Conservation (phyloP, 805 yeast genomes). For the Maudiozyma bulderi region DNA sequence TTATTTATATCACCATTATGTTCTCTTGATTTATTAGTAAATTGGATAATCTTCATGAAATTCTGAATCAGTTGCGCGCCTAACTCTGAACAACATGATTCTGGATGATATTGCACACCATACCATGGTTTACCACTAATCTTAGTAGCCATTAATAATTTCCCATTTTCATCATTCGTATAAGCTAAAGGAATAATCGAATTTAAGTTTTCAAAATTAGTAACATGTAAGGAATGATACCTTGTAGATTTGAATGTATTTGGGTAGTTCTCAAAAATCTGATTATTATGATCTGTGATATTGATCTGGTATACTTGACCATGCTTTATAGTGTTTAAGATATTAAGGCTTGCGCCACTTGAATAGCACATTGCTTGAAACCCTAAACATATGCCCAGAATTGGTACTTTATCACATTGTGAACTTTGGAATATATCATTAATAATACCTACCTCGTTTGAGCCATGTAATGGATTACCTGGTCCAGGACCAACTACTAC, state of each 20-base stretch:
- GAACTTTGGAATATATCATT: conserved; percentile 40
- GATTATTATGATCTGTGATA: conserved; percentile 5
- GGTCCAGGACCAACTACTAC: conserved; percentile 96
- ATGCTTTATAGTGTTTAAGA: conserved; percentile 57
- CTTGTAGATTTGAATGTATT: conserved; percentile 58
- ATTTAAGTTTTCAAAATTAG: conserved; percentile 12
- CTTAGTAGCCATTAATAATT: conserved; percentile 70
- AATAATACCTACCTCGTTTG: conserved; percentile 63
- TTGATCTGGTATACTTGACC: conserved; percentile 66
- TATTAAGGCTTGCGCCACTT: conserved; percentile 46
- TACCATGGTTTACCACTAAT: conserved; percentile 58
- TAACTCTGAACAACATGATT: conserved; percentile 69
- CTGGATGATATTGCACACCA: conserved; percentile 97
- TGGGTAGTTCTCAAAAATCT: conserved; percentile 37
- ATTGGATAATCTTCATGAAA: conserved; percentile 34
- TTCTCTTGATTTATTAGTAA: neutral
- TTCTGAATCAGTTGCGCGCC: conserved; percentile 55
- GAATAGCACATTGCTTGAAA: conserved; percentile 70
- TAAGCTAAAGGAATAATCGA: conserved; percentile 50
- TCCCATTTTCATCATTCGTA: conserved; percentile 37
- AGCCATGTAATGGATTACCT: conserved; percentile 61
- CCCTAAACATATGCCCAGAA: conserved; percentile 89
- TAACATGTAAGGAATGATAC: conserved; percentile 74
- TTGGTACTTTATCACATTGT: conserved; percentile 37
- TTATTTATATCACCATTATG: neutral